Evolutionary conservation across 2,329 filamentous ascomycete genomes (phyloP).

Genomic region (Penicillium olsonii): DNA sequence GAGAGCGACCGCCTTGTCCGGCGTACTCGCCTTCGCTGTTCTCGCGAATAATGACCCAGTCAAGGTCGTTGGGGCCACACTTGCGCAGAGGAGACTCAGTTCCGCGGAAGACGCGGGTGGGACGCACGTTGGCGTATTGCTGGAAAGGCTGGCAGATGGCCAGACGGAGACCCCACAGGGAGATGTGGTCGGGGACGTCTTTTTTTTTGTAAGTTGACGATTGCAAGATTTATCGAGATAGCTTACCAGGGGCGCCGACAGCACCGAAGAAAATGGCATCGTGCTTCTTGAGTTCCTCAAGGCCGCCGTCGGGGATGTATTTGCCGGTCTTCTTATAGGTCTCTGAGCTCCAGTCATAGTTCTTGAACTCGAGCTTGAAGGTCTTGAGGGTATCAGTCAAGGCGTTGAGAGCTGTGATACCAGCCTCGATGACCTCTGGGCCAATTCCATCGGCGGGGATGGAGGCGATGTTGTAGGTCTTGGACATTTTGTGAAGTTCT

Average conservation of each 20-base stretch:
- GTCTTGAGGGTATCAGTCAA: conserved; percentile 48
- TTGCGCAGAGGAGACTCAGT: conserved; percentile 59
- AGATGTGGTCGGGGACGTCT: conserved; percentile 67
- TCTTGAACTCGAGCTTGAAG: conserved; percentile 62
- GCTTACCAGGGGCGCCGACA: conserved; percentile 60
- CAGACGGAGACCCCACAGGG: conserved; percentile 67
- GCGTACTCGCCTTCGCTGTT: conserved; percentile 69
- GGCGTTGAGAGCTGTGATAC: conserved; percentile 60
- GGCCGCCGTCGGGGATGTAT: conserved; percentile 64
- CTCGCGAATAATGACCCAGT: conserved; percentile 68
- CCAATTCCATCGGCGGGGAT: conserved; percentile 72
- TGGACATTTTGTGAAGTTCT: conserved; percentile 21
- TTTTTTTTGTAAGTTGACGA: not conserved
- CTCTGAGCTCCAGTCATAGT: conserved; percentile 68
- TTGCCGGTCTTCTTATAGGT: conserved; percentile 66
- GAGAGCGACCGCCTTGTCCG: conserved; percentile 64
- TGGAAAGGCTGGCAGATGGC: conserved; percentile 68
- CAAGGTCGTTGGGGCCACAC: conserved; percentile 59
- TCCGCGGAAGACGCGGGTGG: conserved; percentile 63
- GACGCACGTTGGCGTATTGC: conserved; percentile 69
- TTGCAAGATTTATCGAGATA: no score
- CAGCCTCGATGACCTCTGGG: conserved; percentile 65
- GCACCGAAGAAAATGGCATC: conserved; percentile 70
- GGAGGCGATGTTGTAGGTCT: conserved; percentile 57
- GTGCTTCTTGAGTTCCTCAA: conserved; percentile 59